phyloP scores from a whole-genome alignment of 2,329 filamentous ascomycete species.

The Epichloe sp. region DNA sequence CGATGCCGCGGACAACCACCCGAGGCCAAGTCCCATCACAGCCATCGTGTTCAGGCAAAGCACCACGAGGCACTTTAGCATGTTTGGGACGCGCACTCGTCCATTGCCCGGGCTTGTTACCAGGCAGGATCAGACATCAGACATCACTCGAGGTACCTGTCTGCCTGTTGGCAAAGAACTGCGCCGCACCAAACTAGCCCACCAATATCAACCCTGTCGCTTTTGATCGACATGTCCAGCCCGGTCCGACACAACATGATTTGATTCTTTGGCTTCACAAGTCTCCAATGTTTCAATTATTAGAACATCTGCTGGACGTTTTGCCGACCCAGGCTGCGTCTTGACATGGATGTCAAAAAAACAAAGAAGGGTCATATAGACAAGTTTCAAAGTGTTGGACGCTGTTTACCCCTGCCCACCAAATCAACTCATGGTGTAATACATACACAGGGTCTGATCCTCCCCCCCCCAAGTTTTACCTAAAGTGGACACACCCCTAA shows the following conservation, averaged over 20 bases:
- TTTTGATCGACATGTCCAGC: neutral
- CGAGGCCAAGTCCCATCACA: neutral
- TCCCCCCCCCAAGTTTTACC: too few species aligned
- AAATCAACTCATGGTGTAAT: too few species aligned
- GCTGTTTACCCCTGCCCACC: too few species aligned
- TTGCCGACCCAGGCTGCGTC: too few species aligned
- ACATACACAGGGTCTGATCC: too few species aligned
- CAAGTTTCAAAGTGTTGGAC: too few species aligned
- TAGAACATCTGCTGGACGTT: too few species aligned
- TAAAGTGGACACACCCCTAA: too few species aligned
- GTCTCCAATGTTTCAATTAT: too few species aligned
- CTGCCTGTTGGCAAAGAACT: neutral
- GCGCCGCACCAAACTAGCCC: neutral
- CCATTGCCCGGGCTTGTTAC: neutral
- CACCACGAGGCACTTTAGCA: neutral
- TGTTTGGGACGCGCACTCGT: neutral
- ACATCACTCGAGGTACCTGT: too few species aligned
- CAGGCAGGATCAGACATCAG: neutral
- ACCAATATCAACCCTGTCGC: neutral
- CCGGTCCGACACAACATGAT: neutral
- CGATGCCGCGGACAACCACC: neutral
- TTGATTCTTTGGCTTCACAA: neutral
- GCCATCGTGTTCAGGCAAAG: neutral
- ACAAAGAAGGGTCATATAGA: too few species aligned
- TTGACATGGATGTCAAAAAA: too few species aligned